phyloP scores from a whole-genome alignment of 2,329 filamentous ascomycete species.

The Fusarium clavum region DNA sequence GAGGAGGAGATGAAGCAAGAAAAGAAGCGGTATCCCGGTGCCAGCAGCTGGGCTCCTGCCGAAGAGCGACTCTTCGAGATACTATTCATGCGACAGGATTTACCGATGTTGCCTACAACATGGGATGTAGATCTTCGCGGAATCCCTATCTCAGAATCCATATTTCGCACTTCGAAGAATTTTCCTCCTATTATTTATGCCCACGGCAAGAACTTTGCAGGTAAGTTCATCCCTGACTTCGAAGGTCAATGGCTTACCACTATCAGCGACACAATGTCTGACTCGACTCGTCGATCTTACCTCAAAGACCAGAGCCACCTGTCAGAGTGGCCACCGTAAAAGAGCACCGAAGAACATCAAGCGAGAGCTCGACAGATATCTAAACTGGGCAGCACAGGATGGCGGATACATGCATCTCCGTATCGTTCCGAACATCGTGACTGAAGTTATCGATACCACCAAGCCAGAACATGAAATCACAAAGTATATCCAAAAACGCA shows the following conservation, averaged over 20 bases:
- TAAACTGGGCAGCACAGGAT: constrained; percentile 58
- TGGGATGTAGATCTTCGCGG: constrained; percentile 57
- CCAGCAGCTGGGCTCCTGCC: constrained; percentile 63
- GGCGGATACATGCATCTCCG: constrained; percentile 52
- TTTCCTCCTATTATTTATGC: constrained; percentile 55
- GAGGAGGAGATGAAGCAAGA: constrained; percentile 58
- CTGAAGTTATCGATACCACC: constrained; percentile 51
- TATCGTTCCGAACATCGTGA: constrained; percentile 55
- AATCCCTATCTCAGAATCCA: constrained; percentile 53
- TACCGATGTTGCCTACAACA: constrained; percentile 55
- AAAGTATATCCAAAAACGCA: constrained; percentile 51
- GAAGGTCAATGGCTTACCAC: constrained; percentile 22
- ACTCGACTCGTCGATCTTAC: constrained; percentile 56
- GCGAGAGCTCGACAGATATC: constrained; percentile 50
- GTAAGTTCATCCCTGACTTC: constrained; percentile 37
- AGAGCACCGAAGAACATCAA: constrained; percentile 52
- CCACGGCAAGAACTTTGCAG: constrained; percentile 52
- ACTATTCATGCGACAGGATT: constrained; percentile 55
- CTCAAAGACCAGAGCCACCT: constrained; percentile 48
- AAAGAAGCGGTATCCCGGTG: constrained; percentile 55
- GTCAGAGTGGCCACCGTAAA: constrained; percentile 51
- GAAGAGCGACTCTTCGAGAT: constrained; percentile 60
- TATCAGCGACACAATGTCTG: constrained; percentile 55
- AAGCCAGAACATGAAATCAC: constrained; percentile 49
- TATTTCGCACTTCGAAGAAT: constrained; percentile 51